Evolutionary conservation across 129 eudicot species (phyloP).

Genomic region (Kitagawia praeruptora): DNA sequence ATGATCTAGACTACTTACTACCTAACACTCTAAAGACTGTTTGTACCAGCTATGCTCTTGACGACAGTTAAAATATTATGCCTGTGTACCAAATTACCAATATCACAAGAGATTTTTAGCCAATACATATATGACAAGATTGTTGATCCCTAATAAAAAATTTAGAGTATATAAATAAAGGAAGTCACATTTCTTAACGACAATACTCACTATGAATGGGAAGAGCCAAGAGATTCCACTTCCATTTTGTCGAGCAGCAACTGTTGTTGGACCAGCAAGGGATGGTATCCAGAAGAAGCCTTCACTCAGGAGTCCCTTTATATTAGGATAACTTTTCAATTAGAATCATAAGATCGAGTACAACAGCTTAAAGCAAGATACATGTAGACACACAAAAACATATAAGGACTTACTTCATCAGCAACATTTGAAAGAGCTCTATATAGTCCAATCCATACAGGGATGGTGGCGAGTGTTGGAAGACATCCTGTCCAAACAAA

Average conservation of each 20-base stretch:
- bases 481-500: slow-evolving; percentile 56
- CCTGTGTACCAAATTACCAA: no score
- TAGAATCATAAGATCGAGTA: neutral
- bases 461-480: slow-evolving; percentile 95
- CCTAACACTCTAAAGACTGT: neutral
- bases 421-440: slow-evolving; percentile 99
- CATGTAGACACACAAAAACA: neutral
- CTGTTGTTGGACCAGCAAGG: slow-evolving; percentile 89
- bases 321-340: neutral
- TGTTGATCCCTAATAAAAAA: neutral
- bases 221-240: slow-evolving; percentile 93
- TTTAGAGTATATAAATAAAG: neutral
- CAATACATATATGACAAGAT: neutral
- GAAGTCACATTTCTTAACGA: neutral
- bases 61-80: neutral
- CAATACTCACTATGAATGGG: slow-evolving; percentile 67
- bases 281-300: slow-evolving; percentile 99
- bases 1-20: neutral
- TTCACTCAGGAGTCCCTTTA: slow-evolving; percentile 82
- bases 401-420: slow-evolving; percentile 52
- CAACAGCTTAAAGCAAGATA: neutral
- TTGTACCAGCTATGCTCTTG: neutral
- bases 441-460: slow-evolving; percentile 97
- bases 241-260: slow-evolving; percentile 89
- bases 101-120: no score